Evolutionary conservation across 2,329 filamentous ascomycete genomes (phyloP).

Genomic region (Arthroderma sp.): DNA sequence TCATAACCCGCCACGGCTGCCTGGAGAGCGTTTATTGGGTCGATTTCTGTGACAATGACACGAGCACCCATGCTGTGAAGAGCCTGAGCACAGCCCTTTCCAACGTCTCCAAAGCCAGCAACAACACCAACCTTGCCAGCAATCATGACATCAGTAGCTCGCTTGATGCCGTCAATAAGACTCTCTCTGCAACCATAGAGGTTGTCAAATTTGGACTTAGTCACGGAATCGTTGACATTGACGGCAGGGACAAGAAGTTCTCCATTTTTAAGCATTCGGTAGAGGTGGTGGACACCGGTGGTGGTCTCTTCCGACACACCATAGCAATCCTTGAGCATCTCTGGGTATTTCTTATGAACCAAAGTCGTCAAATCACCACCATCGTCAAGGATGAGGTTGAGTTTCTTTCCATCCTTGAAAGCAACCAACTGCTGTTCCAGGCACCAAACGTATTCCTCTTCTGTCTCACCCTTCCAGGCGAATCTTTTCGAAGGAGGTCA

Average conservation of each 20-base stretch:
- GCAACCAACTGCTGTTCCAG: conserved; percentile 92
- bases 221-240: conserved; percentile 99
- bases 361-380: conserved; percentile 93
- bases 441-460: conserved; percentile 99
- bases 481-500: conserved; percentile 31
- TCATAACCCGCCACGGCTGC: conserved; percentile 94
- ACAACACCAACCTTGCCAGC: conserved; percentile 97
- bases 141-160: conserved; percentile 99
- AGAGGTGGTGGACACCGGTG: conserved; percentile 98
- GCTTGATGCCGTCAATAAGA: conserved; percentile 98
- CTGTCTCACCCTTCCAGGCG: conserved; percentile 82
- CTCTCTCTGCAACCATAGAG: conserved; percentile 98
- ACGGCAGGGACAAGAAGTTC: conserved; percentile 85
- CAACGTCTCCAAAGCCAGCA: conserved; percentile 96
- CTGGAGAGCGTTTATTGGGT: conserved; percentile 99
- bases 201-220: conserved; percentile 99
- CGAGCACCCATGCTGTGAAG: conserved; percentile 95
- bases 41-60: conserved; percentile 90
- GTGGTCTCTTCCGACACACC: conserved; percentile 99
- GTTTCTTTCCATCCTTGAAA: conserved; percentile 92
- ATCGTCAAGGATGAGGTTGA: conserved; percentile 98
- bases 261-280: conserved; percentile 89
- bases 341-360: conserved; percentile 95
- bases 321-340: conserved; percentile 96
- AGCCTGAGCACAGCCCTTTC: conserved; percentile 94